These are phyloP conservation scores for Coemansia sp. DNA, from an alignment of 192 early-diverging fungal genomes.

Conservation along the genomic window DNA sequence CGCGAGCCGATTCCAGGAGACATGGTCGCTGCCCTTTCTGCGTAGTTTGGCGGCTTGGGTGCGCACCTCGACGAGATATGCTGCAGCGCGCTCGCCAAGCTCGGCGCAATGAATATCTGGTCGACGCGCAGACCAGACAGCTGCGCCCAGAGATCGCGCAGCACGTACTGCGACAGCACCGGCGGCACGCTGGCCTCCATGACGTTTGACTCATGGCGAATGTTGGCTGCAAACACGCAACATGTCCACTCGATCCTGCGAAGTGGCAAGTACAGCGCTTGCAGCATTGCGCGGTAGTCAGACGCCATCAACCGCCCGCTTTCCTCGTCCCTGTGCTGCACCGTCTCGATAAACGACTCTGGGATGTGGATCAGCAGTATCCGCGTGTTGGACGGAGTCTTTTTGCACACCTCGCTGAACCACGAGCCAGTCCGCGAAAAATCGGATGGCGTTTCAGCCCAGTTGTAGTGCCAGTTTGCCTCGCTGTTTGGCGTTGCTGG, in stretches of 20 bases:
- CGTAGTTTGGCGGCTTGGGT: not conserved
- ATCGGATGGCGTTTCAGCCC: slow-evolving; percentile 42
- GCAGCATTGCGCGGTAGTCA: slow-evolving; percentile 45
- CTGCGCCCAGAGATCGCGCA: slow-evolving; percentile 51
- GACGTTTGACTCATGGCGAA: slow-evolving; percentile 31
- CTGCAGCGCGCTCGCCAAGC: slow-evolving; percentile 32
- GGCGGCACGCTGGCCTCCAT: slow-evolving; percentile 37
- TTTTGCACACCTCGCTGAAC: slow-evolving; percentile 22
- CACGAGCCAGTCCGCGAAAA: slow-evolving; percentile 35
- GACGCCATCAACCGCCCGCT: slow-evolving; percentile 17
- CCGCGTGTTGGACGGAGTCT: slow-evolving; percentile 11
- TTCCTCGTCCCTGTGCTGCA: slow-evolving; percentile 17
- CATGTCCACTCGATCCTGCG: slow-evolving; percentile 28
- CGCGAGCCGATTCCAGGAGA: slow-evolving; percentile 18
- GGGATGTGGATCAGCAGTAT: slow-evolving; percentile 47
- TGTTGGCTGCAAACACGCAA: slow-evolving; percentile 45
- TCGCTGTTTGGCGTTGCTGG: slow-evolving; percentile 5
- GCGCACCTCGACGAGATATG: slow-evolving; percentile 28
- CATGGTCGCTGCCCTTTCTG: not conserved
- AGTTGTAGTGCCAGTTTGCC: slow-evolving; percentile 46
- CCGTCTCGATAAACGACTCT: slow-evolving; percentile 28
- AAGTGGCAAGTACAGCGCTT: slow-evolving; percentile 34
- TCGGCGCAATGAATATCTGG: slow-evolving; percentile 40
- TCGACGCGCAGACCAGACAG: slow-evolving; percentile 27
- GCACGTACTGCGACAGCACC: slow-evolving; percentile 38